A percentile compares a stretch with the other conserved stretches of the same genome.
phyloP scores from a whole-genome alignment of 139 green algal genomes.

The Ostreobium quekettii region DNA sequence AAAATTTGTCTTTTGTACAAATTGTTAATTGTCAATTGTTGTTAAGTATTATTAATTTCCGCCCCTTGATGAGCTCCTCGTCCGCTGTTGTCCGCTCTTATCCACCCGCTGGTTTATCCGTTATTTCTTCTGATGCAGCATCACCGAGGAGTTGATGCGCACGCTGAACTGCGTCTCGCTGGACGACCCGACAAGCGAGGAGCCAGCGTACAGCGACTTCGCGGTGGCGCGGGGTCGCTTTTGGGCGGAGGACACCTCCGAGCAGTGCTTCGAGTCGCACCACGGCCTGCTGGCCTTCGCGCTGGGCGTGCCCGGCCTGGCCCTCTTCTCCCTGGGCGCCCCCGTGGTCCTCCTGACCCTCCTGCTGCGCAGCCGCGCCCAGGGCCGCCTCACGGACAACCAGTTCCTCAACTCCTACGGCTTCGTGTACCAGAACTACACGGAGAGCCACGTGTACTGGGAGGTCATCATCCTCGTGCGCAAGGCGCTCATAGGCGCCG shows the following conservation, averaged over 20 bases:
- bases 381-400: not conserved
- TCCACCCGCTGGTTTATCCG: no score
- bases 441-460: conserved; percentile 9
- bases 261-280: not conserved
- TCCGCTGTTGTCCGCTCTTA: no score
- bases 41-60: no score
- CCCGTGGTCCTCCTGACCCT: conserved; percentile 1
- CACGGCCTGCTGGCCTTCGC: not conserved
- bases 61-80: no score
- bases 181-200: not conserved
- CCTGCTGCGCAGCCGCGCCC: not conserved
- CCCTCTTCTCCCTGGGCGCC: not conserved
- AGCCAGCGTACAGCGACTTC: not conserved
- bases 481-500: conserved; percentile 2
- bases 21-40: no score
- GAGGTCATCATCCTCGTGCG: conserved; percentile 7
- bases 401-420: not conserved
- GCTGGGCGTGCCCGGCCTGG: conserved; percentile 8
- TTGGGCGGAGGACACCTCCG: conserved; percentile 11
- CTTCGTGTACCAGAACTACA: conserved; percentile 15
- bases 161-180: conserved; percentile 7
- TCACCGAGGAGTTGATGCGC: conserved; percentile 8
- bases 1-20: no score
- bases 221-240: not conserved
- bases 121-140: no score